Base-by-base conservation (phyloP, 306 rosid genomes). In the Hippophae gyantsensis region DNA sequence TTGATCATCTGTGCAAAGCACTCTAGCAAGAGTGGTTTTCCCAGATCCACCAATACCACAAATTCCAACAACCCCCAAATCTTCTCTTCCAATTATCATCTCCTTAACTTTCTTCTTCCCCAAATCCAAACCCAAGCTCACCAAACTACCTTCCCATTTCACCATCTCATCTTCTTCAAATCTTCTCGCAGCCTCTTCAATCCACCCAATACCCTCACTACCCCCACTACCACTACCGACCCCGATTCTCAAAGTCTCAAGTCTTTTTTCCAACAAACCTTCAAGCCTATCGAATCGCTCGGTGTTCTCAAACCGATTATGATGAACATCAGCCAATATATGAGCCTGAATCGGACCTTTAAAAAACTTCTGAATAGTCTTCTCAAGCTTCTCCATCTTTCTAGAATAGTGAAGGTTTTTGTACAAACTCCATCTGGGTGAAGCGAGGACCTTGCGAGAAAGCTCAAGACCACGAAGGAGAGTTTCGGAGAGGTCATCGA, bases 1-100 rank as follows among this genome's bases (percentile, higher is more conserved):
- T 54, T 79, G 78, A 42, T 76, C 65, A 70, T 92, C 96, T 67
- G 64, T 79, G 76, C 85, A 74, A 32, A 92, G 23, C 49, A 85
- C 96, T 73, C 73, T 76, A 2, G 86, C 98, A 48, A 92, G 79
- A 56, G 98, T 92, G 23, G 98, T 92, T 57, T 92, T 92, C 7
- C 98, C 98, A 1, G 98, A 92, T 6, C 98, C 98, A 49, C 96
- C 98, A 60, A 87, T 83, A 57, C 98, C 98, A 48, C 63, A 58
- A 63, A 92, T 77, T 38, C 87, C 96, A 57, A 87, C 81, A 44
- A 84, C 78, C 13, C 57, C 38, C 44, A 73, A 60, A 57, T 85
- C 89, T 2, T 70, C 69, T 47, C 74, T 67, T 25, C 73, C 86
- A 47, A 71, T 3, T 49, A 87, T 12, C 76, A 79, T 68, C 42